Conservation (phyloP, 2,329 filamentous ascomycete species). For the Fusarium secorum region DNA sequence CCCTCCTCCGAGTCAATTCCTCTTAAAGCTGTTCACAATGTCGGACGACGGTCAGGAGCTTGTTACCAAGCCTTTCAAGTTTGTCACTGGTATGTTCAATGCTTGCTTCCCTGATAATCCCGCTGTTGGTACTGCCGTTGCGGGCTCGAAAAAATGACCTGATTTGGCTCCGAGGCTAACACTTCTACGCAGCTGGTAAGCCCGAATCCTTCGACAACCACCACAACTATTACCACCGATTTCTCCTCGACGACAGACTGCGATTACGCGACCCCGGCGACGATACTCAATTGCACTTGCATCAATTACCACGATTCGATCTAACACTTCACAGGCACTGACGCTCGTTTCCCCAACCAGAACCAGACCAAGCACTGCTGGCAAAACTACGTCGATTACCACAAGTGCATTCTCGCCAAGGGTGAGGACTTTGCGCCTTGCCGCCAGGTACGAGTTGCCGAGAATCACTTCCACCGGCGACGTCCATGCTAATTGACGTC, state of each 20-base stretch:
- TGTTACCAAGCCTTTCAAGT: constrained; percentile 99
- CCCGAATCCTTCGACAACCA: constrained; percentile 20
- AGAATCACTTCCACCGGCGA: neutral
- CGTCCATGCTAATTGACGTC: constrained; percentile 28
- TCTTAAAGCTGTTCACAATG: constrained; percentile 69
- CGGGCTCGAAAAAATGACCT: constrained; percentile 46
- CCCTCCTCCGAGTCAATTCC: constrained; percentile 36
- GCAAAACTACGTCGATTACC: constrained; percentile 99
- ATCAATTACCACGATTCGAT: constrained; percentile 12
- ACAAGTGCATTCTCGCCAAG: constrained; percentile 99
- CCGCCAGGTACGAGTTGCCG: constrained; percentile 74
- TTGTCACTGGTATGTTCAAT: constrained; percentile 86
- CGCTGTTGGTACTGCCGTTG: constrained; percentile 46
- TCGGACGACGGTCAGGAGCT: constrained; percentile 78
- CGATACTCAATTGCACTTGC: constrained; percentile 41
- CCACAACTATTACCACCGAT: constrained; percentile 12
- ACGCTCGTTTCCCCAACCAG: constrained; percentile 97
- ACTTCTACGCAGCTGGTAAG: constrained; percentile 55
- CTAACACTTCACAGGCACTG: constrained; percentile 74
- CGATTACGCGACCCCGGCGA: constrained; percentile 29
- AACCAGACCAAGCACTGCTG: constrained; percentile 99
- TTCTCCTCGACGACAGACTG: constrained; percentile 24
- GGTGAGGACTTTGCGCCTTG: constrained; percentile 98
- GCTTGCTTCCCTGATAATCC: constrained; percentile 44
- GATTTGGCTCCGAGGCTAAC: constrained; percentile 54